Evolutionary conservation across 2,329 filamentous ascomycete genomes (phyloP), one percentile per base, ranked within the genome.

Genomic region (Lizonia empirigonia): DNA sequence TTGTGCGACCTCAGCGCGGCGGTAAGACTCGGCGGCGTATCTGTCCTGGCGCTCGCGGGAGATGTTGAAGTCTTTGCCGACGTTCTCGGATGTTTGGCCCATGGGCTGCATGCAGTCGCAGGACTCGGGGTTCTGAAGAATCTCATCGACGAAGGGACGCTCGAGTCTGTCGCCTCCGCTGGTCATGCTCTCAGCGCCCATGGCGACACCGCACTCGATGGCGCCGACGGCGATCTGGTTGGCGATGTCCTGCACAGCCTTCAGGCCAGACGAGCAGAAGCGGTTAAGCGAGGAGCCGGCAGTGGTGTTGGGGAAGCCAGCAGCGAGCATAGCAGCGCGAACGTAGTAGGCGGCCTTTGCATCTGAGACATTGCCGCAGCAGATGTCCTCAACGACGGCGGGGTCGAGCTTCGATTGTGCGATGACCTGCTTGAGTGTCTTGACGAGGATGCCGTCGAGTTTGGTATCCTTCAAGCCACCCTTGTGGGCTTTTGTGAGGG

Each of bases 81-180:
- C 91, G 71, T 97, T 97, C 80, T 99, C 94, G 53, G 88, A 93
- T 2, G 94, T 99, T 84, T 96, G 95, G 18, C 94, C 94, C 94
- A 99, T 99, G 61, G 93, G 89, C 81, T 91, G 85, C 85, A 93
- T 85, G 81, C 91, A 94, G 77, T 97, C 93, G 37, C 76, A 76
- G 0, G 91, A 84, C 70, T 97, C 90, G 71, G 91, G 88, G 77
- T 82, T 88, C 63, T 78, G 72, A 37, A 90, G 78, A 53, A 97
- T 85, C 57, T 87, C 85, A 59, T 88, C 85, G 73, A 91, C 86
- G 76, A 97, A 94, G 4, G 89, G 86, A 57, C 84, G 75, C 35
- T 86, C 84, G 29, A 91, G 80, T 18, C 82, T 76, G 71, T 92
- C 90, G 42, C 87, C 88, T 53, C 85, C 85, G 5, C 79, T 75